Percentiles rank a stretch among this genome's conserved stretches.
Conservation (phyloP, 2,329 filamentous ascomycete genomes). For the Diaporthe helianthi region DNA sequence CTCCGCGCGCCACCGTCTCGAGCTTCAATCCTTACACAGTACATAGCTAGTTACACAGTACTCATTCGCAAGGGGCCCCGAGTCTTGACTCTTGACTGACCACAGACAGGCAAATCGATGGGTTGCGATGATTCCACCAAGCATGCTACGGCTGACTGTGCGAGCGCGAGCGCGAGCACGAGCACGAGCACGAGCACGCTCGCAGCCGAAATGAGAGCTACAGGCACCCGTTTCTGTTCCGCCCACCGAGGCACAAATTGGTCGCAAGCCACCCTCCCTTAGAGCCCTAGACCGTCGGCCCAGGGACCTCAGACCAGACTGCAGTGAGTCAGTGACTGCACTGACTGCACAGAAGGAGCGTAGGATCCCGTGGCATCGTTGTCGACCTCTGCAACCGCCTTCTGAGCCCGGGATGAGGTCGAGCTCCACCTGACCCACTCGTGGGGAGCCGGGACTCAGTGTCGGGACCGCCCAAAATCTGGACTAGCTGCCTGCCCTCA, state of each 20-base stretch:
- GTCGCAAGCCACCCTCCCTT: slow-evolving; percentile 6
- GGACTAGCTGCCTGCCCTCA: neutral
- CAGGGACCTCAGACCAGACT: neutral
- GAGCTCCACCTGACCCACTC: neutral
- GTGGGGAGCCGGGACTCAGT: no score
- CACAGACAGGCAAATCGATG: neutral
- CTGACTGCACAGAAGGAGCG: neutral
- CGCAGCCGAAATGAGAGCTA: slow-evolving; percentile 26
- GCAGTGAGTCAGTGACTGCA: no score
- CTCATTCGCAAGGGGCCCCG: no score
- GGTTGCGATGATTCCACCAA: slow-evolving; percentile 1
- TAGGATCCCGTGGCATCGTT: slow-evolving; percentile 8
- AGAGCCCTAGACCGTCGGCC: slow-evolving; percentile 8
- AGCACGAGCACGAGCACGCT: neutral
- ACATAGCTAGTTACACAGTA: no score
- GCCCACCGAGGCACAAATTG: slow-evolving; percentile 4
- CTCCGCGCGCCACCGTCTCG: slow-evolving; percentile 14
- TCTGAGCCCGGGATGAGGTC: no score
- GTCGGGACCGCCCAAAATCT: no score
- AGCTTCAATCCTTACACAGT: slow-evolving; percentile 22
- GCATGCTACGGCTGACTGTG: neutral
- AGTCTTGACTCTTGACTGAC: neutral
- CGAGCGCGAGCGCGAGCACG: neutral
- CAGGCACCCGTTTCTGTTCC: slow-evolving; percentile 20
- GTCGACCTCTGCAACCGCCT: neutral